Percentiles rank a stretch among this genome's conserved stretches.
phyloP scores from a whole-genome alignment of 2,329 filamentous ascomycete genomes.

The Myriosclerotinia curreyana region DNA sequence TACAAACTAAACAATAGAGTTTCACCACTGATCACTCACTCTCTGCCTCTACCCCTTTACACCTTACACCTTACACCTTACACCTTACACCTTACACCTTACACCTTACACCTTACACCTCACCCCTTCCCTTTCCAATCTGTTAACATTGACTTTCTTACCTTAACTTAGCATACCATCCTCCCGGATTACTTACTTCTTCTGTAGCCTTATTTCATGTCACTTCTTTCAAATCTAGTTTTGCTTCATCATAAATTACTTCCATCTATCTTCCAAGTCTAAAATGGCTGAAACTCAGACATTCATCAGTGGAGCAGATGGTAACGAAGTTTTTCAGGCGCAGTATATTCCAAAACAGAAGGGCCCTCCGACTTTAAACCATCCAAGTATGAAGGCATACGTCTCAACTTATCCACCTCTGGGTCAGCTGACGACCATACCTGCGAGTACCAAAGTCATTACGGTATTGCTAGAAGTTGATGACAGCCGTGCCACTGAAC shows the following conservation, averaged over 20 bases:
- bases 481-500: conserved; percentile 49
- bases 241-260: conserved; percentile 16
- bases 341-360: conserved; percentile 39
- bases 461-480: conserved; percentile 68
- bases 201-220: conserved; percentile 16
- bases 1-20: neutral
- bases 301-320: conserved; percentile 35
- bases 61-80: neutral
- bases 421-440: conserved; percentile 66
- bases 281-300: conserved; percentile 21
- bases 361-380: conserved; percentile 37
- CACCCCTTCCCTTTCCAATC: neutral
- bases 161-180: neutral
- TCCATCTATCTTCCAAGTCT: neutral
- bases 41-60: neutral
- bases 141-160: neutral
- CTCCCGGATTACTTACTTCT: neutral
- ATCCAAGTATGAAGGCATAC: conserved; percentile 49
- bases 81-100: neutral
- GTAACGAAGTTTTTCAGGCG: conserved; percentile 38
- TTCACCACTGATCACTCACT: neutral
- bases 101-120: neutral
- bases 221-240: conserved; percentile 6
- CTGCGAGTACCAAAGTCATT: conserved; percentile 49
- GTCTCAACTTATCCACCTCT: conserved; percentile 67